Evolutionary conservation across 805 yeast species (phyloP).

Genomic region (Candida nanaspora): DNA sequence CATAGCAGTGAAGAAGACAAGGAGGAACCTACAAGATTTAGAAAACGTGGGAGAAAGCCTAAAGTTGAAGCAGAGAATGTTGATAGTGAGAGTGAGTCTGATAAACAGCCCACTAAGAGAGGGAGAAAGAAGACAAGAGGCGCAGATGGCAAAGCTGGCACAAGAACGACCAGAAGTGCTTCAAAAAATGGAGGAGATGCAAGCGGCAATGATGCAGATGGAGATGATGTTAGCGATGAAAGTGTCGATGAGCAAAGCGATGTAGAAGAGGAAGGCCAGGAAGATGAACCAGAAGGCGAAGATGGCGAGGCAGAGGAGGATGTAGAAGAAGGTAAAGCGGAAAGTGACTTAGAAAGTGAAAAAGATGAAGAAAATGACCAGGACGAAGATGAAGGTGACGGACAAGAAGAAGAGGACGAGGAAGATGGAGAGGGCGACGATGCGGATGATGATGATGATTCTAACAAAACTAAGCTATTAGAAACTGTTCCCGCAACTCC

Average conservation of each 20-base stretch:
- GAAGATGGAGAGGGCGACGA: slow-evolving; percentile 1
- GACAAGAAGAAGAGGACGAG: slow-evolving; percentile 1
- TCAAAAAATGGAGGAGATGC: slow-evolving; percentile 1
- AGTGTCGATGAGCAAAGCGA: neutral
- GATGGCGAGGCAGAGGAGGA: slow-evolving; percentile 5
- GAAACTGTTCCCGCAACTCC: neutral
- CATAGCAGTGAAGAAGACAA: neutral
- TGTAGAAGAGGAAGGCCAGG: neutral
- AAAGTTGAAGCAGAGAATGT: neutral
- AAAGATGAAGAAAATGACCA: neutral
- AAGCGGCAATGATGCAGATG: neutral
- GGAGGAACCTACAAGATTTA: neutral
- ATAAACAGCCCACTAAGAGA: neutral
- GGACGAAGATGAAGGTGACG: slow-evolving; percentile 3
- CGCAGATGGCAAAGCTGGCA: neutral
- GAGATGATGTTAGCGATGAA: neutral
- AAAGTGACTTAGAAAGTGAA: neutral
- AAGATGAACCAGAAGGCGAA: slow-evolving; percentile 1
- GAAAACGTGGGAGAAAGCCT: slow-evolving; percentile 1
- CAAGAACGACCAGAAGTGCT: neutral
- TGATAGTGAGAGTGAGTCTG: neutral
- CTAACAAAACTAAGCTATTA: no score
- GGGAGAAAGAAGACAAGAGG: neutral
- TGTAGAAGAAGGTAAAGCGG: slow-evolving; percentile 2
- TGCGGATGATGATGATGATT: neutral